A percentile compares a stretch with the other conserved stretches of the same genome.
Evolutionary conservation across 148 eudicot genomes (phyloP).

Genomic region (Heliosperma pusillum): DNA sequence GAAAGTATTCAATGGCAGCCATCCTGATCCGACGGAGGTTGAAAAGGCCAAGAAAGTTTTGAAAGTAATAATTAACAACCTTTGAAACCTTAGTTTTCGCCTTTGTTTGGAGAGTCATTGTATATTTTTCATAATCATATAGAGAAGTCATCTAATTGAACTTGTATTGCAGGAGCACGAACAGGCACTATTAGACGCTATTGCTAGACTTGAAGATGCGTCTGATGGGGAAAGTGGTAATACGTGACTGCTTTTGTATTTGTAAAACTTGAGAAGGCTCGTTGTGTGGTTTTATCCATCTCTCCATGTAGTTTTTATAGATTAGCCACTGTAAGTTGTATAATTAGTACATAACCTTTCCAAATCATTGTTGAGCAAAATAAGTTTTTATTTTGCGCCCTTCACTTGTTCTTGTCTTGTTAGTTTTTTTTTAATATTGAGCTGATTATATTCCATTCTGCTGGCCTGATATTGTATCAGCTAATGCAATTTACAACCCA

Average conservation of each 20-base stretch:
- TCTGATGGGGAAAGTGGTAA: slow-evolving; percentile 90
- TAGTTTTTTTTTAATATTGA: background rate
- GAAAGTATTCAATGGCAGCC: slow-evolving; percentile 53
- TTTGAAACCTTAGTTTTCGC: background rate
- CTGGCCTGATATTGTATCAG: background rate
- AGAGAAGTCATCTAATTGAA: background rate
- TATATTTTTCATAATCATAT: background rate
- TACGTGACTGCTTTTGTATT: slow-evolving; percentile 32
- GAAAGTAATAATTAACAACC: slow-evolving; percentile 38
- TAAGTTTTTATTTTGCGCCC: background rate
- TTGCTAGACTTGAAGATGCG: slow-evolving; percentile 71
- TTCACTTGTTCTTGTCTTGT: background rate
- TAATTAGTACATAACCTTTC: slow-evolving; percentile 11
- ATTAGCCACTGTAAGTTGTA: slow-evolving; percentile 22
- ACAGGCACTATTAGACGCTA: slow-evolving; percentile 67
- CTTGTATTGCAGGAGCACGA: slow-evolving; percentile 66
- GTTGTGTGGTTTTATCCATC: slow-evolving; percentile 1
- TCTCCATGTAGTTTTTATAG: slow-evolving; percentile 3
- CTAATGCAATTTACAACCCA: slow-evolving; percentile 1
- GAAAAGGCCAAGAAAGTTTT: slow-evolving; percentile 79
- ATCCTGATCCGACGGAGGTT: slow-evolving; percentile 56
- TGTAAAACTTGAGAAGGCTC: slow-evolving; percentile 21
- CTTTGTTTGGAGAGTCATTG: background rate
- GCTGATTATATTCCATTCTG: background rate
- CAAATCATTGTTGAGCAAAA: slow-evolving; percentile 4